A percentile compares a stretch with the other conserved stretches of the same genome.
Conservation (phyloP, 805 yeast species). For the Candida dendrica region DNA sequence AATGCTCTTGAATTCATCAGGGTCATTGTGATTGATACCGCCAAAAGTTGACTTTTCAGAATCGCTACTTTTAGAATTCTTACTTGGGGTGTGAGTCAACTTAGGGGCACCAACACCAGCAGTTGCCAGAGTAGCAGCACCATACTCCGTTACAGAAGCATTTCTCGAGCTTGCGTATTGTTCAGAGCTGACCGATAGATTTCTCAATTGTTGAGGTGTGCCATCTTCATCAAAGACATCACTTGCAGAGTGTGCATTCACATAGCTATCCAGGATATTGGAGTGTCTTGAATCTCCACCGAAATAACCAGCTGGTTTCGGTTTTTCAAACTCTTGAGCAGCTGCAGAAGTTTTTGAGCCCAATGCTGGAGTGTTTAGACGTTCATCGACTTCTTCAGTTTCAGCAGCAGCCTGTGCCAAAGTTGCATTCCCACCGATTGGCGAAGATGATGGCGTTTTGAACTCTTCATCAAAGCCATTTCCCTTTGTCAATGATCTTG, state of each 20-base stretch:
- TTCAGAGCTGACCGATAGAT: not conserved
- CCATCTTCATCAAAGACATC: slow-evolving; percentile 7
- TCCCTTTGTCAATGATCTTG: too few species aligned
- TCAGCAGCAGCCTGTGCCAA: not conserved
- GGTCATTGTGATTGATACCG: slow-evolving; percentile 7
- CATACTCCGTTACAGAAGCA: not conserved
- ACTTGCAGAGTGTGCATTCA: slow-evolving; percentile 8
- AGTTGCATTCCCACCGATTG: not conserved
- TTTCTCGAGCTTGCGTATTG: not conserved
- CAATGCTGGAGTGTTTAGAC: not conserved
- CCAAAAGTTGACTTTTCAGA: too few species aligned
- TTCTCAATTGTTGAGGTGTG: not conserved
- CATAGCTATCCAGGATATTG: slow-evolving; percentile 23
- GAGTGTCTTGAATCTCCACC: slow-evolving; percentile 13
- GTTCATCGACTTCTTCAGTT: not conserved
- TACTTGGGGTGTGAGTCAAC: not conserved
- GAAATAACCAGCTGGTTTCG: slow-evolving; percentile 3
- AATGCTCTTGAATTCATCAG: slow-evolving; percentile 20
- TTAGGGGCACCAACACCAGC: slow-evolving; percentile 14
- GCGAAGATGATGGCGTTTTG: slow-evolving; percentile 9
- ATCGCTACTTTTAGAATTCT: not conserved
- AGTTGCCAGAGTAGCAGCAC: slow-evolving; percentile 23
- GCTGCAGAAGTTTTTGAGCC: not conserved
- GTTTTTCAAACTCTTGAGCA: not conserved
- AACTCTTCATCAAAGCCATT: slow-evolving; percentile 3